Conservation (phyloP, 768 basidiomycete species). For the Russula earlei region DNA sequence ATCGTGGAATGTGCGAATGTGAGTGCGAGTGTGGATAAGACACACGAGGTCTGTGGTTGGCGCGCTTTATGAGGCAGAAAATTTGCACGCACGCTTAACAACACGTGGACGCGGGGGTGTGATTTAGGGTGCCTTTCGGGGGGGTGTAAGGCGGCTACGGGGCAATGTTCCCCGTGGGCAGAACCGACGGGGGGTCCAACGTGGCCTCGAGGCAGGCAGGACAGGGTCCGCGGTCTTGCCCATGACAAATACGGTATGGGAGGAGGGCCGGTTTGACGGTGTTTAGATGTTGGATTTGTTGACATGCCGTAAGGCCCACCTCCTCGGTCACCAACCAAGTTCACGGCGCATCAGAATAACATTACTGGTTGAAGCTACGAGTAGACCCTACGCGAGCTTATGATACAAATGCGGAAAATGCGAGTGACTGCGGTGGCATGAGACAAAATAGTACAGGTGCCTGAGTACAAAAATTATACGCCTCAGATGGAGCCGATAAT, state of each 20-base stretch:
- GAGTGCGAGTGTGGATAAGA: constrained; percentile 2
- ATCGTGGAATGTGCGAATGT: constrained; percentile 9
- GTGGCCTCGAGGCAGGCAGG: background rate
- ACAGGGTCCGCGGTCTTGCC: background rate
- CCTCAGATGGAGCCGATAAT: constrained; percentile 1
- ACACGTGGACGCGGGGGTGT: background rate
- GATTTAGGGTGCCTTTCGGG: background rate
- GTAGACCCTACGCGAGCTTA: background rate
- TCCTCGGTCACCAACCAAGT: no score
- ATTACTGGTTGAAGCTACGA: constrained; percentile 8
- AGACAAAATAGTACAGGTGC: constrained; percentile 2
- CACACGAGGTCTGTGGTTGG: constrained; percentile 18
- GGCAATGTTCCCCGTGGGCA: background rate
- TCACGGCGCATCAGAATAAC: background rate
- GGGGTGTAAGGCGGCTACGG: background rate
- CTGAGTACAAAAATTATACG: constrained; percentile 9
- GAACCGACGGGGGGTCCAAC: background rate
- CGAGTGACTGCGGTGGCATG: constrained; percentile 14
- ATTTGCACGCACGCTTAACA: constrained; percentile 4
- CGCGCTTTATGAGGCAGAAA: constrained; percentile 12
- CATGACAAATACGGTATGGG: no score
- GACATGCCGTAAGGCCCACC: no score
- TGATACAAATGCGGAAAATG: constrained; percentile 7
- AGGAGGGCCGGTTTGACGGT: no score
- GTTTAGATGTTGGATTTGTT: no score